Percentiles rank a stretch among this genome's conserved stretches.
These are phyloP conservation scores for Candida jianshihensis DNA, from an alignment of 805 yeast genomes.

Conservation along the genomic window DNA sequence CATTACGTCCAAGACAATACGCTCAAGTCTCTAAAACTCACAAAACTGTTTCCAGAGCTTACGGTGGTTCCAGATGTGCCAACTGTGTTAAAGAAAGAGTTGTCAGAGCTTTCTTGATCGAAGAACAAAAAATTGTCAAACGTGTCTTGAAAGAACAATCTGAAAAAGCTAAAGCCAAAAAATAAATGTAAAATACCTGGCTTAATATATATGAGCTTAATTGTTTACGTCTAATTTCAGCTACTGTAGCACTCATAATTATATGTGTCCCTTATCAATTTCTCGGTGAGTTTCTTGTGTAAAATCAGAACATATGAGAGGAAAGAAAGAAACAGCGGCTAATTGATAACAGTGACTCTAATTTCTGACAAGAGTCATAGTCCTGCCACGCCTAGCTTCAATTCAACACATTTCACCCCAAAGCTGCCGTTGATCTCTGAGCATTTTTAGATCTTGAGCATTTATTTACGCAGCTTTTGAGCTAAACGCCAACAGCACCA, in stretches of 20 bases:
- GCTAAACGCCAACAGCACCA: no score
- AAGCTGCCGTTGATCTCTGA: no score
- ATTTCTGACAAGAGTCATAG: no score
- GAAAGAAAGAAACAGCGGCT: no score
- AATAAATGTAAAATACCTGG: slow-evolving; percentile 15
- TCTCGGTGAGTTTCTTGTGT: background rate
- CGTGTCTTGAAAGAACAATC: slow-evolving; percentile 97
- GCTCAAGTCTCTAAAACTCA: slow-evolving; percentile 91
- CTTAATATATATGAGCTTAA: slow-evolving; percentile 16
- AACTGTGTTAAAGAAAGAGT: slow-evolving; percentile 99
- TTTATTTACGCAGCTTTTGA: no score
- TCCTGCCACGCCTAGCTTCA: no score
- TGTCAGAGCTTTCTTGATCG: slow-evolving; percentile 98
- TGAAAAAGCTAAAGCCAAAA: slow-evolving; percentile 59
- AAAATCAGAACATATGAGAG: no score
- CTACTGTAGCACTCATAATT: no score
- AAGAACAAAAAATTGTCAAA: slow-evolving; percentile 99
- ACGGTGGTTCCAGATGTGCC: slow-evolving; percentile 99
- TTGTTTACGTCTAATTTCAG: no score
- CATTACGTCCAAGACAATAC: slow-evolving; percentile 98
- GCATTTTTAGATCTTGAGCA: no score
- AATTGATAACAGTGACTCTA: no score
- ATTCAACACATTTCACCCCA: no score
- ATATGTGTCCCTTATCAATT: background rate
- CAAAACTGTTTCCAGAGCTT: slow-evolving; percentile 98